A percentile compares a stretch with the other conserved stretches of the same genome.
Evolutionary conservation across 441 rosid species (phyloP).

Genomic region (Populus hybrid): DNA sequence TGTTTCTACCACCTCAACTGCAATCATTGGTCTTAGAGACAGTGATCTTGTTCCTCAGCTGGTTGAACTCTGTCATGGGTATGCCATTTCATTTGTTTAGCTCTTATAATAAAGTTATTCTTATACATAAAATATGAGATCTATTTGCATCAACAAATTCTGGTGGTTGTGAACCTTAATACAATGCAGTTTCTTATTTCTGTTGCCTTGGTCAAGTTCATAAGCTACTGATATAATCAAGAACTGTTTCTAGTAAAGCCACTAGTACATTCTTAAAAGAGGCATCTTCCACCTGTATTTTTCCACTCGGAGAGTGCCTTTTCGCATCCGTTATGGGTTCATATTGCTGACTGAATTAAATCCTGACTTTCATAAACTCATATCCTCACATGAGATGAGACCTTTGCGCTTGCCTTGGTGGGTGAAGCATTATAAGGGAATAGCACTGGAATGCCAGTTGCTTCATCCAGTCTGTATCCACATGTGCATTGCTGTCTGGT

Average conservation of each 20-base stretch:
- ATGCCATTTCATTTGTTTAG: conserved; percentile 18
- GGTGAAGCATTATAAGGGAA: conserved; percentile 30
- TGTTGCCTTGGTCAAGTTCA: background rate
- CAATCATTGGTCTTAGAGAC: conserved; percentile 70
- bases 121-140: background rate
- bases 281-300: background rate
- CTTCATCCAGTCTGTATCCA: conserved; percentile 8
- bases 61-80: conserved; percentile 86
- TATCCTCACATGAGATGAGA: background rate
- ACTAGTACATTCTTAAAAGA: background rate
- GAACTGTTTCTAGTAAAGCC: background rate
- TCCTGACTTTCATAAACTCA: background rate
- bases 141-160: background rate
- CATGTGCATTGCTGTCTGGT: conserved; percentile 22
- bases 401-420: conserved; percentile 20
- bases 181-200: background rate
- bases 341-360: background rate
- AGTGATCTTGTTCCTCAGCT: conserved; percentile 86
- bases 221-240: background rate
- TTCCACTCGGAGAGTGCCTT: background rate
- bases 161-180: background rate
- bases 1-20: conserved; percentile 78
- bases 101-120: background rate
- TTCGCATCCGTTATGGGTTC: background rate
- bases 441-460: conserved; percentile 23